A percentile compares a stretch with the other conserved stretches of the same genome.
Conservation (phyloP, 1,284 basidiomycete species). For the Psilocybe mexicana region DNA sequence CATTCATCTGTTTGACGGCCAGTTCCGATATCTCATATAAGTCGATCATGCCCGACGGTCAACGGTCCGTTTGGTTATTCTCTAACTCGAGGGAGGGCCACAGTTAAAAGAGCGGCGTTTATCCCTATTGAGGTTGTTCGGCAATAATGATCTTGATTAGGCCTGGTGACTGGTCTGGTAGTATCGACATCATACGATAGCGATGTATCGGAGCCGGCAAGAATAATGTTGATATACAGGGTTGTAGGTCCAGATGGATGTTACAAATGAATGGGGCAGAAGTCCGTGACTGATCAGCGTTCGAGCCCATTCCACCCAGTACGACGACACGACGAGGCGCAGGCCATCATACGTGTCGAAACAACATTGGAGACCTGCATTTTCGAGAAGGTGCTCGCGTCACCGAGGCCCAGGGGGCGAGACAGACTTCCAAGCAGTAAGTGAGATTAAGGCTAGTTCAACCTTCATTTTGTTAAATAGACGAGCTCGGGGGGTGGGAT, state of each 20-base stretch:
- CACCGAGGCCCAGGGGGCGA: no score
- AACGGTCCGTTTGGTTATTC: not conserved
- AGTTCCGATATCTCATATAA: not conserved
- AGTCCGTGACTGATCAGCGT: not conserved
- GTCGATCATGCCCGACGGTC: not conserved
- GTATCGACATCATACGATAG: not conserved
- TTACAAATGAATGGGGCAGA: not conserved
- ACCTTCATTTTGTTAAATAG: slow-evolving; percentile 12
- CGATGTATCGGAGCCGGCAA: not conserved
- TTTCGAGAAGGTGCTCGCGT: no score
- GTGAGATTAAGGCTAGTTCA: not conserved
- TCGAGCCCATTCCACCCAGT: not conserved
- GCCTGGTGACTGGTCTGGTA: not conserved
- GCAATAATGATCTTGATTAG: not conserved
- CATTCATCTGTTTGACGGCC: not conserved
- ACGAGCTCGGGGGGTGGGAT: slow-evolving; percentile 12
- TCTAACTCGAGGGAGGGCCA: not conserved
- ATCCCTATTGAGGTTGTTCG: not conserved
- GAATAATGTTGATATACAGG: not conserved
- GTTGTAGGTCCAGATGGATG: not conserved
- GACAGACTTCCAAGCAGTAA: not conserved
- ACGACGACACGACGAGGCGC: no score
- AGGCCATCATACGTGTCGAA: no score
- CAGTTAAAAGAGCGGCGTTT: not conserved
- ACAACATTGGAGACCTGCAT: no score